Base-by-base conservation (phyloP, 176 grass and related monocot species). In the Carex scoparia region DNA sequence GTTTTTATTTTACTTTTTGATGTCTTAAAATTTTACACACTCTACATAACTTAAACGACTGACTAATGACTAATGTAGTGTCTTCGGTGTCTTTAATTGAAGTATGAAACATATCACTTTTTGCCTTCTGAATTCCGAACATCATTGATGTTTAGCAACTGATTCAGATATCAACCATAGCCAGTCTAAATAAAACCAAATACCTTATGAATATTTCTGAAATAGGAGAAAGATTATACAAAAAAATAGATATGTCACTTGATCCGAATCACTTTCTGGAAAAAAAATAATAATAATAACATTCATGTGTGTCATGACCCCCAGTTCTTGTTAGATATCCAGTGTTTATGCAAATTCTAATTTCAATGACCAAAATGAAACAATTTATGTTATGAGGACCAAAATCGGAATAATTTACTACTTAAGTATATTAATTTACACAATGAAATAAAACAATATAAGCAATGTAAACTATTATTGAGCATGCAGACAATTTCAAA, bases 401-500 rank as follows among this genome's bases (percentile, higher is more conserved):
- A 40, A 40, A 40, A 40, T 40, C 4, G 38, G 4, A 5, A 40
- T 40, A 7, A 61, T 59, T 33, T 14, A 38, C 77, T 0, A 80
- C 35, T 57, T 5, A 19, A 59, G 16, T 61, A 61, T 59, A 59
- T 61, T 23, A 23, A 23, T 23, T 10, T 61, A 18, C 10, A 82
- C 3, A n/a, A 14, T 42, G 9, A 42, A 23, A 31, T 63, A 49
- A 65, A 30, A 49, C 64, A 6, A 65, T 44, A 49, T 23, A 18
- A 27, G 11, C 49, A 66, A 53, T 48, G 48, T 67, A 83, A 66
- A 65, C 15, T 86, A 11, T 87, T 69, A 75, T 7, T 65, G 8
- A 69, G n/a, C 88, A 98, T 69, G n/a, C 88, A 98, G 95, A 95
- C 95, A 27, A 56, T 98, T 67, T 76, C 93, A 23, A 87, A 91